These are phyloP conservation scores for Coemansia sp. DNA, from an alignment of 192 early-diverging fungal species.

Conservation along the genomic window DNA sequence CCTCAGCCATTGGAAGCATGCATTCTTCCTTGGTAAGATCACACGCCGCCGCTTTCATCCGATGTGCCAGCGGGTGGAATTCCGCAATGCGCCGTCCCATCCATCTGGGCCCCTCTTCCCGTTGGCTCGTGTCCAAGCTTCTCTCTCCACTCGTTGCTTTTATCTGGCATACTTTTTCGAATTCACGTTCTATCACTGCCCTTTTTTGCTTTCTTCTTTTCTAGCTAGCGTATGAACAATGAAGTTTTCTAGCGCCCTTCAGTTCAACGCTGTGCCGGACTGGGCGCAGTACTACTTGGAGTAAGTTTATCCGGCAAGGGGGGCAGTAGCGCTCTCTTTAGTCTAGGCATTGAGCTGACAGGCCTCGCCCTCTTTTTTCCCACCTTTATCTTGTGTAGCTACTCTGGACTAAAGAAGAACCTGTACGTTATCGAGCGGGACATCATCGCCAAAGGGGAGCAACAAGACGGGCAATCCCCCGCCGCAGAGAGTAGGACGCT, in stretches of 20 bases:
- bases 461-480: not conserved
- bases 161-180: not conserved
- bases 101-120: not conserved
- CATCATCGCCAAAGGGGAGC: constrained; percentile 34
- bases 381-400: constrained; percentile 20
- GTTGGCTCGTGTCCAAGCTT: not conserved
- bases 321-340: not conserved
- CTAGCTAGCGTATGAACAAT: constrained; percentile 43
- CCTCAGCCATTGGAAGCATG: not conserved
- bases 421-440: constrained; percentile 75
- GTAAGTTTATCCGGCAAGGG: constrained; percentile 45
- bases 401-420: constrained; percentile 74
- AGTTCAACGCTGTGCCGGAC: constrained; percentile 88
- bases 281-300: constrained; percentile 78
- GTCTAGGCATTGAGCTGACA: not conserved
- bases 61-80: not conserved
- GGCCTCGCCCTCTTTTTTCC: not conserved
- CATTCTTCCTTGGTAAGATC: not conserved
- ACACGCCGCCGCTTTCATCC: not conserved
- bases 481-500: constrained; percentile 23
- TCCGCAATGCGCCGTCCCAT: not conserved
- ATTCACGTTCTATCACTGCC: not conserved
- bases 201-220: not conserved
- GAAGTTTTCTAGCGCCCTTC: constrained; percentile 92
- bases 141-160: not conserved